Conservation (phyloP, 345 rosid species). For the Salix arbutifolia region DNA sequence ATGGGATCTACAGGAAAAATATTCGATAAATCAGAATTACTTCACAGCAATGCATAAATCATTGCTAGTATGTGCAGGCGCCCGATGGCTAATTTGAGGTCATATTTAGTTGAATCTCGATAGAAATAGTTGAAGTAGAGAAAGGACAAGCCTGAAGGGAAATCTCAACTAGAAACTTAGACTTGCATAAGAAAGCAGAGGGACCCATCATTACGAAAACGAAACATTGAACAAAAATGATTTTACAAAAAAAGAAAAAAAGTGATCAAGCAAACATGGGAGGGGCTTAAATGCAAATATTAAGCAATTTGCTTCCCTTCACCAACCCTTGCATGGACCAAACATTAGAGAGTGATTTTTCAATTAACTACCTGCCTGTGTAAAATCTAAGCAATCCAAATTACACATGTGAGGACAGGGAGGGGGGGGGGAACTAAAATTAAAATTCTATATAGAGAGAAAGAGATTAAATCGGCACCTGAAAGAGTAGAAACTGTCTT, state of each 20-base stretch:
- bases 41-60: neutral
- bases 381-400: neutral
- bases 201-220: neutral
- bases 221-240: neutral
- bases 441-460: neutral
- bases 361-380: neutral
- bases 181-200: neutral
- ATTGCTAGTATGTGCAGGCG: neutral
- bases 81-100: neutral
- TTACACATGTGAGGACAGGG: too few relatives aligned
- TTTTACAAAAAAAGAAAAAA: too few relatives aligned
- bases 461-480: conserved; percentile 38
- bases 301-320: neutral
- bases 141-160: neutral
- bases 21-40: neutral
- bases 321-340: neutral
- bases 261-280: neutral
- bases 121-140: neutral
- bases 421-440: neutral
- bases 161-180: neutral
- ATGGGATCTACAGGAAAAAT: neutral
- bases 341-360: neutral
- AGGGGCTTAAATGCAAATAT: neutral
- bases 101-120: neutral
- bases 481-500: conserved; percentile 74